Evolutionary conservation across 768 basidiomycete genomes (phyloP).

Genomic region (Termitomyces sp.): DNA sequence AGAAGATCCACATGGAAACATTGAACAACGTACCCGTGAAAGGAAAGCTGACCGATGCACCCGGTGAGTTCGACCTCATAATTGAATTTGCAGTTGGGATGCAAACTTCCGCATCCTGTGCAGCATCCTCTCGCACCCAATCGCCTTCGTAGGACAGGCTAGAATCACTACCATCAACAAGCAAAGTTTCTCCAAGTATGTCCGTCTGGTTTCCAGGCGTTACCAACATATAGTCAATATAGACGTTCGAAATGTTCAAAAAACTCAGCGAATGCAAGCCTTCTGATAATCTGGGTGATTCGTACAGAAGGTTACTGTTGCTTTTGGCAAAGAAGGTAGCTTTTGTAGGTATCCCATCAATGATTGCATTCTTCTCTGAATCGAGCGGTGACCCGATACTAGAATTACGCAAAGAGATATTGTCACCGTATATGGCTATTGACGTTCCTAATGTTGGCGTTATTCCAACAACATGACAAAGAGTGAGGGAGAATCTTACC

Average conservation of each 20-base stretch:
- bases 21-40: not conserved
- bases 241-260: not conserved
- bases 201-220: not conserved
- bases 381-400: not conserved
- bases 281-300: not conserved
- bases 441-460: not conserved
- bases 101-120: not conserved
- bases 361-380: not conserved
- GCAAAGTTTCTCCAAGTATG: constrained; percentile 2
- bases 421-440: not conserved
- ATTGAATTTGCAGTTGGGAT: not conserved
- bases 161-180: not conserved
- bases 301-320: not conserved
- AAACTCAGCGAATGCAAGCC: not conserved
- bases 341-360: not conserved
- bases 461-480: not conserved
- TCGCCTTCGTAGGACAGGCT: not conserved
- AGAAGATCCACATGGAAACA: not conserved
- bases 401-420: not conserved
- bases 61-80: not conserved
- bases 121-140: not conserved
- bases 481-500: not conserved
- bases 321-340: not conserved
- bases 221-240: constrained; percentile 1
- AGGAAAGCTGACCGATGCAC: constrained; percentile 3